Percentiles rank a stretch among this genome's conserved stretches.
Evolutionary conservation across 345 rosid species (phyloP).

Genomic region (Pugionium dolabratum): DNA sequence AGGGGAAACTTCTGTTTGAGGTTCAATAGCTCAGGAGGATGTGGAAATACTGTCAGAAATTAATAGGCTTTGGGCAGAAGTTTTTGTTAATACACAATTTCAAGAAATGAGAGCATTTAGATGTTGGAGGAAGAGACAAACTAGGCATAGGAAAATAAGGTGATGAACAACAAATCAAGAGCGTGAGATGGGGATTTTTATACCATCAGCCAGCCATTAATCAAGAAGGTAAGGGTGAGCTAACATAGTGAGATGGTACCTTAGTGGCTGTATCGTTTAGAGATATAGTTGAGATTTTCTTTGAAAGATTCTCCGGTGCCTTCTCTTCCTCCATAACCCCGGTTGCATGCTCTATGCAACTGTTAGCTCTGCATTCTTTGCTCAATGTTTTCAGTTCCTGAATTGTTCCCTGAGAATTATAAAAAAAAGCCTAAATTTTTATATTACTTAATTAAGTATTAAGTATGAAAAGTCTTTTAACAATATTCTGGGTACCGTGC

Average conservation of each 20-base stretch:
- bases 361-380: slow-evolving; percentile 74
- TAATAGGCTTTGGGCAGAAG: too few species aligned
- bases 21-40: too few species aligned
- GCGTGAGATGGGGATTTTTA: background rate
- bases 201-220: background rate
- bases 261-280: slow-evolving; percentile 56
- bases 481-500: background rate
- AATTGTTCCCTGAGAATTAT: slow-evolving; percentile 48
- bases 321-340: slow-evolving; percentile 78
- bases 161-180: background rate
- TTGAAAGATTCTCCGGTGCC: slow-evolving; percentile 80
- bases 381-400: slow-evolving; percentile 62
- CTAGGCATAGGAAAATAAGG: too few species aligned
- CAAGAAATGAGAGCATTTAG: too few species aligned
- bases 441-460: background rate
- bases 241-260: slow-evolving; percentile 45
- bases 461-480: background rate
- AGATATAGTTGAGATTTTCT: slow-evolving; percentile 71
- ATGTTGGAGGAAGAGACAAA: too few species aligned
- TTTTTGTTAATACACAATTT: too few species aligned
- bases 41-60: too few species aligned
- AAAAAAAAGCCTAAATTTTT: background rate
- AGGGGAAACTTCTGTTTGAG: too few species aligned
- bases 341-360: slow-evolving; percentile 92
- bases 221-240: background rate